Evolutionary conservation across 139 green algal species (phyloP).

Genomic region (Tetratostichococcus sp.): DNA sequence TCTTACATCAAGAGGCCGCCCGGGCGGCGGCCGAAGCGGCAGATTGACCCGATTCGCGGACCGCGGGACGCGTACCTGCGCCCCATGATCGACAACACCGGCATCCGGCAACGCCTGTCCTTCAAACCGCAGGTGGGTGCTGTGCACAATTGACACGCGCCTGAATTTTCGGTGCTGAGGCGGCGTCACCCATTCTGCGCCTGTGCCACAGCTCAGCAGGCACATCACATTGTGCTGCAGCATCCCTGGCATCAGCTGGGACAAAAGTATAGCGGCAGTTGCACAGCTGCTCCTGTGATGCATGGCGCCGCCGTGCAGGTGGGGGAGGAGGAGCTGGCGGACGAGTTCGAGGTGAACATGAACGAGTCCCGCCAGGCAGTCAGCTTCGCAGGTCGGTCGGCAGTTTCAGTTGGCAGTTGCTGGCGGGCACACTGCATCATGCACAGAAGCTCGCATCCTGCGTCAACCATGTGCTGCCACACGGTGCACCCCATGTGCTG

Average conservation of each 20-base stretch:
- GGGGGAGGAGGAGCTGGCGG: conserved; percentile 39
- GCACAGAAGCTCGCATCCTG: too few relatives aligned
- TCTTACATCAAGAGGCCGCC: not conserved
- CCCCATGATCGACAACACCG: conserved; percentile 42
- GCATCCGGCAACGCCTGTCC: conserved; percentile 27
- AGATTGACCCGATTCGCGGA: not conserved
- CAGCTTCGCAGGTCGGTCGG: conserved; percentile 24
- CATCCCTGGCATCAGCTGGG: too few relatives aligned
- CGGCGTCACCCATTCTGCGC: too few relatives aligned
- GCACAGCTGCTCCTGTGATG: too few relatives aligned
- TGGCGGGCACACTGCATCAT: not conserved
- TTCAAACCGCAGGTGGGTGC: conserved; percentile 17
- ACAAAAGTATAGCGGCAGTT: too few relatives aligned
- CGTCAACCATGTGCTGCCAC: not conserved
- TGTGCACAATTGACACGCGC: too few relatives aligned
- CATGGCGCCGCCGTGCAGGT: too few relatives aligned
- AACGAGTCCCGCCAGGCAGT: conserved; percentile 68
- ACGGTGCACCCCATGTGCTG: not conserved
- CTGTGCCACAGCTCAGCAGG: too few relatives aligned
- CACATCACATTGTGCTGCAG: too few relatives aligned
- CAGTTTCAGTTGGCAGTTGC: not conserved
- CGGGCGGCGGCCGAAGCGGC: too few relatives aligned
- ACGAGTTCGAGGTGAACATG: conserved; percentile 77
- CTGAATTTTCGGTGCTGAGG: too few relatives aligned
- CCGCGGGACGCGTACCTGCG: conserved; percentile 47